Evolutionary conservation across 2,329 filamentous ascomycete genomes (phyloP).

Genomic region (Colletotrichum aenigma): DNA sequence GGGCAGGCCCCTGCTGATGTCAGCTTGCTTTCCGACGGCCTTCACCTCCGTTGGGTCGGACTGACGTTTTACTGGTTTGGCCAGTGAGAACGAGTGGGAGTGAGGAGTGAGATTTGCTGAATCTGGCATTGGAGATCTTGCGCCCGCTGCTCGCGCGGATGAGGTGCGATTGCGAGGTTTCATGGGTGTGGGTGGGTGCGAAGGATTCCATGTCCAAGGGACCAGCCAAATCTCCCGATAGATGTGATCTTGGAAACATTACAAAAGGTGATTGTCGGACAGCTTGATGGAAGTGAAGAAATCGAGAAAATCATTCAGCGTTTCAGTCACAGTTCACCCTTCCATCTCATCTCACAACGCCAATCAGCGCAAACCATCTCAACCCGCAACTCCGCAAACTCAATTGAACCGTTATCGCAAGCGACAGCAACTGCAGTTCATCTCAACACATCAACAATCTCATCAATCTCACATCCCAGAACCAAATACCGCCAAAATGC

Average conservation of each 20-base stretch:
- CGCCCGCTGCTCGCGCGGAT: background rate
- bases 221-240: background rate
- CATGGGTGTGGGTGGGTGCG: background rate
- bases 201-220: background rate
- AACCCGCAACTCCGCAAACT: background rate
- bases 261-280: background rate
- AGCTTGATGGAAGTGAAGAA: background rate
- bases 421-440: background rate
- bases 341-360: background rate
- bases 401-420: background rate
- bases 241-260: background rate
- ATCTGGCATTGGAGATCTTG: background rate
- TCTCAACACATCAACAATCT: background rate
- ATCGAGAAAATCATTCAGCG: background rate
- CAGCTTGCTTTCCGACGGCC: background rate
- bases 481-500: background rate
- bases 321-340: background rate
- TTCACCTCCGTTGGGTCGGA: background rate
- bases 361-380: background rate
- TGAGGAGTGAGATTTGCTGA: background rate
- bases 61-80: background rate
- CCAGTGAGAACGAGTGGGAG: background rate
- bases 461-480: background rate
- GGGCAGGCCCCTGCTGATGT: background rate
- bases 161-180: background rate